Conservation (phyloP, 169 alveolate genomes). For the Cyclospora cayetanensis region DNA sequence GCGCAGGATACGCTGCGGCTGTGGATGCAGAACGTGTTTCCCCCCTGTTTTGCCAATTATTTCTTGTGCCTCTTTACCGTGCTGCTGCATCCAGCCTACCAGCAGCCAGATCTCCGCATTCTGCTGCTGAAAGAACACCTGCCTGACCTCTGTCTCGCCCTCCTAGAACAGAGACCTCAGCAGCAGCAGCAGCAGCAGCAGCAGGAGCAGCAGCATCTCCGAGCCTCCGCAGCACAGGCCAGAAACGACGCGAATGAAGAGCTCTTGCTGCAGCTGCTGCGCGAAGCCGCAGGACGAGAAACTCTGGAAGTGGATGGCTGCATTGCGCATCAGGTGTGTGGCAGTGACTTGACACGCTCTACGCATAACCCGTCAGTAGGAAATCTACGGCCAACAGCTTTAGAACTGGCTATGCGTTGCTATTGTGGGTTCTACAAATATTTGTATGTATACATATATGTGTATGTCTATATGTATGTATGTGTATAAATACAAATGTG, state of each 20-base stretch:
- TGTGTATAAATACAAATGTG: too few relatives aligned
- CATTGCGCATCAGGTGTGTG: neutral
- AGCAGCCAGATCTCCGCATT: conserved; percentile 70
- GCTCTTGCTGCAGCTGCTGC: conserved; percentile 21
- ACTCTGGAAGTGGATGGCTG: conserved; percentile 19
- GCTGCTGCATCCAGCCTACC: conserved; percentile 72
- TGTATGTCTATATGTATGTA: neutral
- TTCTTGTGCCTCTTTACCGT: conserved; percentile 64
- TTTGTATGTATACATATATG: neutral
- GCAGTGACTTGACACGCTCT: too few relatives aligned
- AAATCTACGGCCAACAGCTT: too few relatives aligned
- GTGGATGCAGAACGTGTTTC: conserved; percentile 47
- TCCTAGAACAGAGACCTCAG: conserved; percentile 46
- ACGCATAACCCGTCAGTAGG: too few relatives aligned
- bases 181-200: conserved; percentile 63
- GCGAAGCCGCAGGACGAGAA: conserved; percentile 10
- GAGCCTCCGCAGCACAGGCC: conserved; percentile 15
- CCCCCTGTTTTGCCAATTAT: conserved; percentile 47
- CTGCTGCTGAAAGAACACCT: conserved; percentile 55
- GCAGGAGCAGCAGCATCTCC: neutral
- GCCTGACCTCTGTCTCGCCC: conserved; percentile 35
- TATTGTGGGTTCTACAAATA: neutral
- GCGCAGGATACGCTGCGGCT: conserved; percentile 61
- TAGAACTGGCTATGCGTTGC: too few relatives aligned
- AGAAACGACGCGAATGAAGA: neutral